These are phyloP conservation scores for Mycogone perniciosa DNA, from an alignment of 2,329 filamentous ascomycete genomes.

Conservation along the genomic window DNA sequence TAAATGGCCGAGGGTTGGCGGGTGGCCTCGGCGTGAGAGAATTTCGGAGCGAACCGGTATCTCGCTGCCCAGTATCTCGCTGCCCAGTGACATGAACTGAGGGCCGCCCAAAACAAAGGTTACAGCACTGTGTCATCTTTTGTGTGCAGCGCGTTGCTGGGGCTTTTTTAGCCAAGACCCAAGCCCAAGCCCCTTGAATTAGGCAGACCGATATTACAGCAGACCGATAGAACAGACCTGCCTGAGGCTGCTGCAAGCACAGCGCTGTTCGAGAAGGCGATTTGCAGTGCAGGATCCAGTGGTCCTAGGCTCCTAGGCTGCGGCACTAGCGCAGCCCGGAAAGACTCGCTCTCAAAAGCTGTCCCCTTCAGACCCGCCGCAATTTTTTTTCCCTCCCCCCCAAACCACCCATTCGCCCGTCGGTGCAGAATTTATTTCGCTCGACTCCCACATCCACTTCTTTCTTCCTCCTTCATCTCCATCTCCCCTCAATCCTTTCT, in stretches of 20 bases:
- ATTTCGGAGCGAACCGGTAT: constrained; percentile 32
- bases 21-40: constrained; percentile 23
- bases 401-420: constrained; percentile 39
- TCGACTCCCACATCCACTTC: constrained; percentile 35
- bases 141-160: not conserved
- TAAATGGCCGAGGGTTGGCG: not conserved
- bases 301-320: constrained; percentile 5
- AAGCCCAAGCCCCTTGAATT: not conserved
- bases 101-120: not conserved
- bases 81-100: not conserved
- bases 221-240: constrained; percentile 8
- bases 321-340: constrained; percentile 34
- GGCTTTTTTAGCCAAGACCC: not conserved
- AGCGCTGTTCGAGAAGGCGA: constrained; percentile 27
- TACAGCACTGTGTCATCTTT: too few species aligned
- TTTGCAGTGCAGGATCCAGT: not conserved
- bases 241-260: constrained; percentile 28
- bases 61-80: constrained; percentile 7
- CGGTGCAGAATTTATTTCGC: constrained; percentile 41
- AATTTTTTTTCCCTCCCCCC: constrained; percentile 44
- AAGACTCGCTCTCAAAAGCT: constrained; percentile 34
- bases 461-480: constrained; percentile 39
- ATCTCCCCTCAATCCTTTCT: constrained; percentile 59
- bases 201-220: not conserved
- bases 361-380: constrained; percentile 39